A percentile compares a stretch with the other conserved stretches of the same genome.
These are phyloP conservation scores for Rasamsonia emersonii DNA, from an alignment of 2,329 filamentous ascomycete species.

Conservation along the genomic window DNA sequence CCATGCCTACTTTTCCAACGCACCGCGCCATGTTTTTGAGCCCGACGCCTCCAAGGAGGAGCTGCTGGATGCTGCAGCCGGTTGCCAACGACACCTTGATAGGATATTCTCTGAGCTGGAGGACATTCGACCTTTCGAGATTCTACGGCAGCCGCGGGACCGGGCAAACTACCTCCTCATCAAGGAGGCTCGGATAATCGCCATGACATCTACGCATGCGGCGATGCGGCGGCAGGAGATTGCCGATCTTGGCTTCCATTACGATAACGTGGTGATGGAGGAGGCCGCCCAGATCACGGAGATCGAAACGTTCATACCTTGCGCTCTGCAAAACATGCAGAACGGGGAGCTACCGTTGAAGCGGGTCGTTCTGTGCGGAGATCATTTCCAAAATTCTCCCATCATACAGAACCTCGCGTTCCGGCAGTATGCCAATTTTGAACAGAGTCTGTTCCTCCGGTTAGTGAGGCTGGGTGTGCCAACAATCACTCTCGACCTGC, in stretches of 20 bases:
- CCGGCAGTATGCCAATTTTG: conserved; percentile 88
- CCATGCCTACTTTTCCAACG: conserved; percentile 74
- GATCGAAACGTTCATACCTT: conserved; percentile 90
- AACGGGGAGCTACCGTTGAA: conserved; percentile 68
- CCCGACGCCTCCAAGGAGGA: conserved; percentile 54
- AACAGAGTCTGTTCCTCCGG: conserved; percentile 89
- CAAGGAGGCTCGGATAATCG: conserved; percentile 93
- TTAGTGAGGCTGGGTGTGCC: conserved; percentile 90
- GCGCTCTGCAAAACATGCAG: conserved; percentile 78
- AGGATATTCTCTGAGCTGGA: conserved; percentile 89
- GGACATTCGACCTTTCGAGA: conserved; percentile 91
- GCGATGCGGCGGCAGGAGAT: conserved; percentile 92
- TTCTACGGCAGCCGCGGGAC: conserved; percentile 77
- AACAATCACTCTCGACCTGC: conserved; percentile 78
- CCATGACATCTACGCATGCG: conserved; percentile 97
- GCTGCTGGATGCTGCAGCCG: conserved; percentile 67
- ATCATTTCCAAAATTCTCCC: conserved; percentile 94
- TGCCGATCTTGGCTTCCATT: conserved; percentile 83
- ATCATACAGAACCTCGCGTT: conserved; percentile 93
- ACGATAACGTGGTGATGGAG: conserved; percentile 97
- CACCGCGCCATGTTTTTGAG: conserved; percentile 78
- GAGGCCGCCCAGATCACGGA: conserved; percentile 97
- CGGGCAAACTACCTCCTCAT: conserved; percentile 93
- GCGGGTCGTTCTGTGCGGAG: conserved; percentile 83
- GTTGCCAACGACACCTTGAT: conserved; percentile 80